phyloP scores from a whole-genome alignment of 2,329 filamentous ascomycete genomes.

The Chaetomium sp. region DNA sequence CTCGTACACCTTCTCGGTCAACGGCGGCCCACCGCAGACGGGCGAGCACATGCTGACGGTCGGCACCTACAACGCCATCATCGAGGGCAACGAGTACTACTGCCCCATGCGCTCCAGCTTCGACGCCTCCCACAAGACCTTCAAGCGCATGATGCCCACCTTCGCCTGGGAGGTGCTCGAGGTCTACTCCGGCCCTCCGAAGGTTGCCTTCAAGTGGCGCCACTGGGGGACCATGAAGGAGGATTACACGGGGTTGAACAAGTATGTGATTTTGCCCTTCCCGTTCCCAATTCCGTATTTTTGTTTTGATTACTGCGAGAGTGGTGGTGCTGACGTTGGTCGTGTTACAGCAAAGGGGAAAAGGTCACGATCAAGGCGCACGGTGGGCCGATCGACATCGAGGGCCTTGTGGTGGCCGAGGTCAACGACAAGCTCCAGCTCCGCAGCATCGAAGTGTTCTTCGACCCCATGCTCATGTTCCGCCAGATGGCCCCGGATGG shows the following conservation, averaged over 20 bases:
- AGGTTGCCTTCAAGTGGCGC: constrained; percentile 65
- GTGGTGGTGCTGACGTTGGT: neutral
- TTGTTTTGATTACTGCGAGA: neutral
- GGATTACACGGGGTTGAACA: constrained; percentile 66
- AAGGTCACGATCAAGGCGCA: constrained; percentile 65
- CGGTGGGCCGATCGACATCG: constrained; percentile 62
- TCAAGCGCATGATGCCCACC: constrained; percentile 72
- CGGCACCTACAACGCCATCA: constrained; percentile 70
- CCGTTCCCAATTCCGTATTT: neutral
- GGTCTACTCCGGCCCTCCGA: constrained; percentile 66
- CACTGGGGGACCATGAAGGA: constrained; percentile 70
- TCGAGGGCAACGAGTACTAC: constrained; percentile 65
- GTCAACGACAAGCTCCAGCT: constrained; percentile 63
- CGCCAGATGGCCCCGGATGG: constrained; percentile 55
- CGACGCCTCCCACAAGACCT: constrained; percentile 66
- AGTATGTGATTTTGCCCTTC: constrained; percentile 44
- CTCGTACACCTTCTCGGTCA: constrained; percentile 65
- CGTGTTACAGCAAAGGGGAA: constrained; percentile 55
- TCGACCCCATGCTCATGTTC: constrained; percentile 68
- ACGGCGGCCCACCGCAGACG: constrained; percentile 58
- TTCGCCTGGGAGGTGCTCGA: constrained; percentile 73
- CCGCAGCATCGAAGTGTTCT: constrained; percentile 63
- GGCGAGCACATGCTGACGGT: constrained; percentile 67
- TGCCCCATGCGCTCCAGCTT: constrained; percentile 64
- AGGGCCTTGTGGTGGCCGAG: constrained; percentile 63